phyloP scores from a whole-genome alignment of 1,139 yeast species.

The Magnusiomyces clavatus region DNA sequence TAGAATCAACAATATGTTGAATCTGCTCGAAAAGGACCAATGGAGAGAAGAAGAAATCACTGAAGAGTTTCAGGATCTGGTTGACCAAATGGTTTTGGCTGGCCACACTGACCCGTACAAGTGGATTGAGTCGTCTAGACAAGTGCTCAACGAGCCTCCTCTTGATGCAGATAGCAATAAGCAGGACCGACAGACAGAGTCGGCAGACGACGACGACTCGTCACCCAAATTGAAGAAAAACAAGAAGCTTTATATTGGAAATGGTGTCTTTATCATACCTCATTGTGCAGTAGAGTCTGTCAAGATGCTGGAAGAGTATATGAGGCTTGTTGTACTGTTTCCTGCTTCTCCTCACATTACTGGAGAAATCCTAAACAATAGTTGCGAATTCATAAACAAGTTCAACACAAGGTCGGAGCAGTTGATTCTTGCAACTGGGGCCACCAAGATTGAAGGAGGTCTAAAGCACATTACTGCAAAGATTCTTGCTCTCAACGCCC shows the following conservation, averaged over 20 bases:
- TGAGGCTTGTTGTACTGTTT: constrained; percentile 43
- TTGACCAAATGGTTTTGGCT: constrained; percentile 50
- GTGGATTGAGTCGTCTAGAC: constrained; percentile 36
- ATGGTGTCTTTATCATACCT: constrained; percentile 36
- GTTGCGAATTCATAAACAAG: constrained; percentile 45
- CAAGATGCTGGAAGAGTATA: constrained; percentile 41
- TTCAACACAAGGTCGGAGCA: constrained; percentile 52
- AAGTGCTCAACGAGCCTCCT: no score
- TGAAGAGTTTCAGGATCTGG: constrained; percentile 40
- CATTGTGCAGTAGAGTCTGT: constrained; percentile 26
- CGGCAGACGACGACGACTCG: constrained; percentile 4
- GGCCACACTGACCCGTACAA: constrained; percentile 41
- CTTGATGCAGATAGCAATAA: background rate
- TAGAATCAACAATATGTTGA: constrained; percentile 40
- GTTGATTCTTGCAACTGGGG: constrained; percentile 69
- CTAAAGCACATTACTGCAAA: constrained; percentile 68
- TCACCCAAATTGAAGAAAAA: constrained; percentile 11
- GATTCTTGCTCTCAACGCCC: constrained; percentile 63
- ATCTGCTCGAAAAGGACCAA: constrained; percentile 54
- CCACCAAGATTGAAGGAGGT: constrained; percentile 61
- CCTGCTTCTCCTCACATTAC: constrained; percentile 35
- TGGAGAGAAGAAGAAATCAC: constrained; percentile 71
- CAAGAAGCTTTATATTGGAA: constrained; percentile 27
- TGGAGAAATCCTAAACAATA: constrained; percentile 30
- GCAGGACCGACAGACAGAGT: background rate